Evolutionary conservation across 106 monocot species (phyloP).

Genomic region (Alisma plantagoaquatica): DNA sequence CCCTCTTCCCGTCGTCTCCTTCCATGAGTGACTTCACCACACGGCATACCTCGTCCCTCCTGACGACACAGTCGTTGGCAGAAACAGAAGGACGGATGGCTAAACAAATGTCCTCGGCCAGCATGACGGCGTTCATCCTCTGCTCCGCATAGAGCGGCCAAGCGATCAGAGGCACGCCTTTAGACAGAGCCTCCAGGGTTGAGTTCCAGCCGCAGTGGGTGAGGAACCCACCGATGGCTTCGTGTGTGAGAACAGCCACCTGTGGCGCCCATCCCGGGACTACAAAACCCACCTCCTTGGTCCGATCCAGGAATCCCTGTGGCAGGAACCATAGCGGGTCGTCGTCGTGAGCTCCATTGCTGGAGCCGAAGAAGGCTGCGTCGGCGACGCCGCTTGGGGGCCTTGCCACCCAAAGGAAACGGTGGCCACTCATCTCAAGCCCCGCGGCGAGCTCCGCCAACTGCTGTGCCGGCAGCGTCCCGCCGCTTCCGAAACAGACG

Average conservation of each 20-base stretch:
- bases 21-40: conserved; percentile 39
- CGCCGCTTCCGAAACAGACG: conserved; percentile 51
- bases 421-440: conserved; percentile 29
- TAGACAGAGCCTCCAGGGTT: conserved; percentile 25
- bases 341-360: too few relatives aligned
- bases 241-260: too few relatives aligned
- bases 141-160: conserved; percentile 80
- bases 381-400: conserved; percentile 2
- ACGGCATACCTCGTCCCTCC: conserved; percentile 26
- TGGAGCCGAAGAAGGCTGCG: conserved; percentile 12
- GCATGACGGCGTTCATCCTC: conserved; percentile 54
- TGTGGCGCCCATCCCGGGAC: conserved; percentile 53
- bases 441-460: conserved; percentile 34
- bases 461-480: conserved; percentile 32
- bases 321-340: conserved; percentile 28
- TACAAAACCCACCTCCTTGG: conserved; percentile 25
- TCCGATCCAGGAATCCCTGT: conserved; percentile 42
- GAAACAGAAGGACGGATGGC: conserved; percentile 18
- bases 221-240: too few relatives aligned
- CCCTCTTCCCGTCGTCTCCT: conserved; percentile 28
- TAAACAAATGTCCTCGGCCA: conserved; percentile 25
- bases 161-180: conserved; percentile 67
- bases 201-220: too few relatives aligned
- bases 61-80: conserved; percentile 16
- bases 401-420: conserved; percentile 46